Conservation (phyloP, 2,329 filamentous ascomycete genomes). For the Metarhizium robertsii region DNA sequence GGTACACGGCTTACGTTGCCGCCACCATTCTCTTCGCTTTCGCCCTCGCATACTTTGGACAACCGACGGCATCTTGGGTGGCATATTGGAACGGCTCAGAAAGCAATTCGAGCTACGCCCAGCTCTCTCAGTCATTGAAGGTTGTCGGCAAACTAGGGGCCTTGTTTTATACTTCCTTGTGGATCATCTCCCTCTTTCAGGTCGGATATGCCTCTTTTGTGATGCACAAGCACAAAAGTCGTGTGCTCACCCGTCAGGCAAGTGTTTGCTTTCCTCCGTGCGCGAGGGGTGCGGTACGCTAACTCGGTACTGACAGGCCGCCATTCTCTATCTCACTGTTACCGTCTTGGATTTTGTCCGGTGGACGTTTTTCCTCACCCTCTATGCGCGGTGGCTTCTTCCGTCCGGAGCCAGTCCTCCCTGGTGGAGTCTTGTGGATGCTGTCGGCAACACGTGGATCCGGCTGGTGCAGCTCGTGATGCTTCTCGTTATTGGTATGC, state of each 20-base stretch:
- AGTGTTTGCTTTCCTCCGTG: background rate
- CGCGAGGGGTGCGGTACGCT: background rate
- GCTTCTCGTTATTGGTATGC: conserved; percentile 6
- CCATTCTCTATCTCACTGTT: conserved; percentile 4
- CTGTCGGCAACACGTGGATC: conserved; percentile 7
- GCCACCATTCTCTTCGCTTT: background rate
- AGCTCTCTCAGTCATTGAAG: conserved; percentile 6
- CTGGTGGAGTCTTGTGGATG: conserved; percentile 7
- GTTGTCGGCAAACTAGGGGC: conserved; percentile 6
- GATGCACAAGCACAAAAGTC: conserved; percentile 6
- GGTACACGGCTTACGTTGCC: conserved; percentile 1
- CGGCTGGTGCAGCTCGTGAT: conserved; percentile 3
- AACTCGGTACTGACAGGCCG: background rate
- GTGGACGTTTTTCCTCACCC: conserved; percentile 6
- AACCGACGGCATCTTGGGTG: conserved; percentile 5
- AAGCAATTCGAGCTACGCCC: conserved; percentile 7
- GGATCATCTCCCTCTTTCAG: conserved; percentile 5
- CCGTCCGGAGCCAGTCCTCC: conserved; percentile 1
- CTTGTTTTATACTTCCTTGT: conserved; percentile 5
- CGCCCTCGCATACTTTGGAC: conserved; percentile 6
- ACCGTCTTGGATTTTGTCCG: conserved; percentile 5
- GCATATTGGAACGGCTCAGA: conserved; percentile 7
- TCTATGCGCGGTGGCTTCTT: conserved; percentile 6
- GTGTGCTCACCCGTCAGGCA: conserved; percentile 4
- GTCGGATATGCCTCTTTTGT: conserved; percentile 6